These are phyloP conservation scores for Chloroidium sp. DNA, from an alignment of 163 green algal species.

Conservation along the genomic window DNA sequence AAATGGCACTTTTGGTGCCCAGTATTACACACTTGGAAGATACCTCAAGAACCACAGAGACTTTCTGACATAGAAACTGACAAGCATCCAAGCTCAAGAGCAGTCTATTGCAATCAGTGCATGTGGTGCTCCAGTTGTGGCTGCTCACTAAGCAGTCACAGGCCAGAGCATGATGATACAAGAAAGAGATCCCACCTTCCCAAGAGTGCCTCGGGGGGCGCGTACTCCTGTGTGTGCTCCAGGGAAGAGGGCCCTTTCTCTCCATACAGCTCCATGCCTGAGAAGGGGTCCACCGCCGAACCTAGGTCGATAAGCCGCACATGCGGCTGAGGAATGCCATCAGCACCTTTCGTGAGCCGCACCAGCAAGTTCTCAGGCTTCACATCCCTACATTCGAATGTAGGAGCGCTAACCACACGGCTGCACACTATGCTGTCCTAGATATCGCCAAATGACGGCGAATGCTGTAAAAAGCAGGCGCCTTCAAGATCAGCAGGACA, in stretches of 20 bases:
- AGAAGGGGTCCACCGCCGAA: constrained; percentile 27
- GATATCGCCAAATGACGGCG: not conserved
- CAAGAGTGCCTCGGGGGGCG: constrained; percentile 45
- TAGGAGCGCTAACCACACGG: not conserved
- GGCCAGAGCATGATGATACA: not conserved
- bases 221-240: constrained; percentile 56
- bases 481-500: not conserved
- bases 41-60: too few relatives aligned
- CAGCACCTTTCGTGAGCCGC: not conserved
- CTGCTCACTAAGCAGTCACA: not conserved
- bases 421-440: not conserved
- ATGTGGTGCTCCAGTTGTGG: too few relatives aligned
- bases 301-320: constrained; percentile 49
- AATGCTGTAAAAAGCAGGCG: not conserved
- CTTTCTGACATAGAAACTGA: too few relatives aligned
- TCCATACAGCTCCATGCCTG: constrained; percentile 14
- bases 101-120: too few relatives aligned
- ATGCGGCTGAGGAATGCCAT: not conserved
- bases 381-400: constrained; percentile 21
- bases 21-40: too few relatives aligned
- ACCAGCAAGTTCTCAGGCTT: constrained; percentile 53
- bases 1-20: too few relatives aligned
- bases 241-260: constrained; percentile 23
- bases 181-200: constrained; percentile 2
- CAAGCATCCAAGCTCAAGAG: too few relatives aligned